Conservation (phyloP, 1,284 basidiomycete genomes). For the Marasmius fiardii region DNA sequence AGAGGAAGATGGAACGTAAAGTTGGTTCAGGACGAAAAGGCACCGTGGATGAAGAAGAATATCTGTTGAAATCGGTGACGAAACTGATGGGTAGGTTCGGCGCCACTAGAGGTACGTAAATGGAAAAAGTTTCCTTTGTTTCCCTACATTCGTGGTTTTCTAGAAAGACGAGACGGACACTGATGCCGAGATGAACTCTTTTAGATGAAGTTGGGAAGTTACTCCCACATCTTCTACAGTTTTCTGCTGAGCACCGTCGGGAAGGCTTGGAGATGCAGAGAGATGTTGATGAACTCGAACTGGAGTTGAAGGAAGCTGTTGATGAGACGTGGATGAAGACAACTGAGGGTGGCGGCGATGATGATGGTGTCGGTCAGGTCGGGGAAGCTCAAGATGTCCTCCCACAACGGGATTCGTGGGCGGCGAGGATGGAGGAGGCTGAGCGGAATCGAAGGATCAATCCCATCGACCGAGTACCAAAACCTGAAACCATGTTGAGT, state of each 20-base stretch:
- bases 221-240: constrained; percentile 66
- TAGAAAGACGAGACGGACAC: constrained; percentile 4
- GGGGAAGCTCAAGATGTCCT: constrained; percentile 25
- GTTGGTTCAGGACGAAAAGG: constrained; percentile 89
- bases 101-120: constrained; percentile 49
- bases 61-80: constrained; percentile 80
- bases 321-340: constrained; percentile 60
- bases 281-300: constrained; percentile 48
- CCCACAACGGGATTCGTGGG: constrained; percentile 45
- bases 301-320: constrained; percentile 47
- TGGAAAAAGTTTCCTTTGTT: not conserved
- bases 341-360: not conserved
- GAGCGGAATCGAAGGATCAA: constrained; percentile 49
- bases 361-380: constrained; percentile 9
- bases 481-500: constrained; percentile 46
- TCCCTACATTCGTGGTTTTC: not conserved
- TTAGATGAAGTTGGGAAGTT: constrained; percentile 59
- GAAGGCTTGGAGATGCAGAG: constrained; percentile 56
- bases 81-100: constrained; percentile 68
- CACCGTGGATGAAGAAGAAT: constrained; percentile 96
- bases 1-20: constrained; percentile 83
- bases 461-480: constrained; percentile 54
- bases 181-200: constrained; percentile 9
- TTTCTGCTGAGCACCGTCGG: constrained; percentile 54
- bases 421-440: constrained; percentile 55